Conservation (phyloP, 495 filamentous ascomycete genomes). For the Xylaria castorea region DNA sequence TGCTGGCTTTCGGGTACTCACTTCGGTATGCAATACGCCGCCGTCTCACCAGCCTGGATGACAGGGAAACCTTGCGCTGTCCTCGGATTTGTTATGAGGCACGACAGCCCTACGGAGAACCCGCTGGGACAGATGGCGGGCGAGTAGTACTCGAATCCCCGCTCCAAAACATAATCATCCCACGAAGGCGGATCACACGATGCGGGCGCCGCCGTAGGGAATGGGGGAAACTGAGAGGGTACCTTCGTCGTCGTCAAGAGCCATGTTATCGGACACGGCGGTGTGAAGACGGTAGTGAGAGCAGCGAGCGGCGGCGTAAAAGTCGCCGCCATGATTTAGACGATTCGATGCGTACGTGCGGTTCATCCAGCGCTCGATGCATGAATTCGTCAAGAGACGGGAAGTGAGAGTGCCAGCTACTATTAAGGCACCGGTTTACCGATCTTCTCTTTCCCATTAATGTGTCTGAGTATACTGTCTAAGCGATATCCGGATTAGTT, state of each 20-base stretch:
- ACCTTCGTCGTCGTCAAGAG: slow-evolving; percentile 46
- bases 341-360: slow-evolving; percentile 3
- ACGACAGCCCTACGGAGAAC: slow-evolving; percentile 45
- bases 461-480: neutral
- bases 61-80: slow-evolving; percentile 46
- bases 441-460: neutral
- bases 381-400: neutral
- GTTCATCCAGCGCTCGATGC: slow-evolving; percentile 16
- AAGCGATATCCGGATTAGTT: slow-evolving; percentile 13
- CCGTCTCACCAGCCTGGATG: slow-evolving; percentile 45
- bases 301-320: slow-evolving; percentile 37
- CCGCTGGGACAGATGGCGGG: slow-evolving; percentile 51
- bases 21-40: slow-evolving; percentile 47
- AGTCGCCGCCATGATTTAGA: slow-evolving; percentile 17
- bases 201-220: slow-evolving; percentile 43
- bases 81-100: slow-evolving; percentile 37
- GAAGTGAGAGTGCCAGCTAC: neutral
- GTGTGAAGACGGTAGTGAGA: slow-evolving; percentile 50
- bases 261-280: slow-evolving; percentile 49
- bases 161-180: slow-evolving; percentile 38
- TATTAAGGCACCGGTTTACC: neutral
- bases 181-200: slow-evolving; percentile 49
- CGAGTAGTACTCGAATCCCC: slow-evolving; percentile 51
- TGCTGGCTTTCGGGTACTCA: slow-evolving; percentile 4
- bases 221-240: slow-evolving; percentile 49